These are phyloP conservation scores for Rhodomyrtus psidioides DNA, from an alignment of 441 rosid genomes.

Conservation along the genomic window DNA sequence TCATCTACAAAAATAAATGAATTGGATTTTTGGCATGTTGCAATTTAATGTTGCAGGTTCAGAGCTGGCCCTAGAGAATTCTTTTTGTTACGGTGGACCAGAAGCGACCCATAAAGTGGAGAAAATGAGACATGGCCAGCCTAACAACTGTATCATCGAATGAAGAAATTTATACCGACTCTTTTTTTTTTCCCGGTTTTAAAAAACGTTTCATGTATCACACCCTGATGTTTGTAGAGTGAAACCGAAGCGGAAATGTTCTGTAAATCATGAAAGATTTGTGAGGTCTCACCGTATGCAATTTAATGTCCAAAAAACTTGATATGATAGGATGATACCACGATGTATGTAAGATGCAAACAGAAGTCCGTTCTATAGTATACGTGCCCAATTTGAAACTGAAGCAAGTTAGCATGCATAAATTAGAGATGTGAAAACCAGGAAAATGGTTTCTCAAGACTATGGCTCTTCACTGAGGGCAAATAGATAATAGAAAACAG, in stretches of 20 bases:
- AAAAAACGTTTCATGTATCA: neutral
- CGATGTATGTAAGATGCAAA: neutral
- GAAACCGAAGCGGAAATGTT: neutral
- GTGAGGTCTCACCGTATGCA: neutral
- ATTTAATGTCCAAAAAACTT: neutral
- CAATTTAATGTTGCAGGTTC: neutral
- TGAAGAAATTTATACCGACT: neutral
- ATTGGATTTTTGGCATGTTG: neutral
- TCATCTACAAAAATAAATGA: neutral
- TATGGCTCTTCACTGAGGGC: neutral
- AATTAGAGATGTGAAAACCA: neutral
- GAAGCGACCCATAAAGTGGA: neutral
- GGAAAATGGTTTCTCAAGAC: neutral
- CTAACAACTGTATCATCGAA: neutral
- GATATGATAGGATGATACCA: neutral
- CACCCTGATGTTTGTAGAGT: neutral
- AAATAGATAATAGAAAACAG: neutral
- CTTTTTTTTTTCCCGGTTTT: neutral
- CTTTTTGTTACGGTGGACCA: neutral
- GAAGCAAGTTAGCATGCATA: neutral
- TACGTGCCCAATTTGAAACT: neutral
- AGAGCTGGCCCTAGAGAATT: neutral
- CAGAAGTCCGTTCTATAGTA: neutral
- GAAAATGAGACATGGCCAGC: neutral
- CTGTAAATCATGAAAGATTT: neutral